Evolutionary conservation across 108 stramenopile genomes (phyloP).

Genomic region (Bacterosira constricta): DNA sequence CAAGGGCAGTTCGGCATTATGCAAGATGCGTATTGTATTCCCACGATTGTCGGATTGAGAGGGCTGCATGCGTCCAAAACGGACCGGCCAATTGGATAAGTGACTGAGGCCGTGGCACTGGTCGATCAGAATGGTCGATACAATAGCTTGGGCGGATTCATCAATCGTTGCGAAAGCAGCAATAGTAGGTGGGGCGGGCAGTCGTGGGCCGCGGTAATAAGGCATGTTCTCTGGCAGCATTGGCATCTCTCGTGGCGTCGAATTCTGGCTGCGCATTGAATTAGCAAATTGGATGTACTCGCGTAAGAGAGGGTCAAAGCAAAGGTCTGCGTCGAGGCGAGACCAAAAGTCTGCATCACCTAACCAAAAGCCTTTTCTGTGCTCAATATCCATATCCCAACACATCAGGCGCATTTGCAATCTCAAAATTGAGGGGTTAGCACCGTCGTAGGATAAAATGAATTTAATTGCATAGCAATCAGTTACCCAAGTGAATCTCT

Average conservation of each 20-base stretch:
- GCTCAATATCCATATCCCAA: slow-evolving; percentile 1
- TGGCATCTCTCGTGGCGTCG: background rate
- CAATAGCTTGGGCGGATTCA: no score
- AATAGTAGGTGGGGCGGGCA: background rate
- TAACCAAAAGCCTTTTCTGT: background rate
- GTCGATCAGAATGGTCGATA: no score
- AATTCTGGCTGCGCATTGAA: background rate
- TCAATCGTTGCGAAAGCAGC: background rate
- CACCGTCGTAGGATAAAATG: slow-evolving; percentile 11
- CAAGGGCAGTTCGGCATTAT: background rate
- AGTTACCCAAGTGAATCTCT: slow-evolving; percentile 1
- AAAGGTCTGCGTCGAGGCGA: background rate
- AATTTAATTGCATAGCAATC: slow-evolving; percentile 13
- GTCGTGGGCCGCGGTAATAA: background rate
- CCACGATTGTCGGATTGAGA: background rate
- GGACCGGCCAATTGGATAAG: background rate
- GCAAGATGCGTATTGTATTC: background rate
- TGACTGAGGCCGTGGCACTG: background rate
- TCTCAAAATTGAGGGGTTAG: slow-evolving; percentile 8
- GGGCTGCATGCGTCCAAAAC: background rate
- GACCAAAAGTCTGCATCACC: background rate
- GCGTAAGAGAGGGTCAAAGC: background rate
- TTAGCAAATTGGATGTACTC: background rate
- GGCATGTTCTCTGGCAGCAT: background rate
- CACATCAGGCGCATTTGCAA: background rate